Percentiles rank a stretch among this genome's conserved stretches.
Conservation (phyloP, 495 filamentous ascomycete genomes). For the Chaetomium fimeti region DNA sequence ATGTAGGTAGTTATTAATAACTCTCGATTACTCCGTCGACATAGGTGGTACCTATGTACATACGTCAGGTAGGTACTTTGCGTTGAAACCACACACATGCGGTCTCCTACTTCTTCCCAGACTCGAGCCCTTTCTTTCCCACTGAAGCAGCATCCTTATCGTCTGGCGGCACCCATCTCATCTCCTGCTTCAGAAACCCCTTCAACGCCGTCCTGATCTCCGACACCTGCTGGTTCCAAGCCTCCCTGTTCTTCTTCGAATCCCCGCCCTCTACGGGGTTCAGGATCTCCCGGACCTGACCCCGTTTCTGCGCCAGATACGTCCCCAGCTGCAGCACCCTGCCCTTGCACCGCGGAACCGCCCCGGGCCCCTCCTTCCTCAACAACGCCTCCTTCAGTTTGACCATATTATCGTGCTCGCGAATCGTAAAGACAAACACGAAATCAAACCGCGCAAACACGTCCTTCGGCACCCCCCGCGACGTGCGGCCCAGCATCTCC, state of each 20-base stretch:
- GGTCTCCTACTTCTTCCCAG: not conserved
- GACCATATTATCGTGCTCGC: slow-evolving; percentile 32
- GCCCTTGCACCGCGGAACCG: slow-evolving; percentile 17
- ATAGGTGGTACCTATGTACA: no score
- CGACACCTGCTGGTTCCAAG: slow-evolving; percentile 25
- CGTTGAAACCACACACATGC: no score
- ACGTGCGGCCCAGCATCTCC: not conserved
- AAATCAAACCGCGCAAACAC: slow-evolving; percentile 28
- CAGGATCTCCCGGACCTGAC: slow-evolving; percentile 10
- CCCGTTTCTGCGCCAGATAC: slow-evolving; percentile 13
- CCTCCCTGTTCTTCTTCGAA: not conserved
- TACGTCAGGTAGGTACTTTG: no score
- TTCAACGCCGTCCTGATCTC: slow-evolving; percentile 31
- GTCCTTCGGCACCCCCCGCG: slow-evolving; percentile 20
- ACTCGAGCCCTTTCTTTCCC: not conserved
- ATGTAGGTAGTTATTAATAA: no score
- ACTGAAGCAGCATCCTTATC: not conserved
- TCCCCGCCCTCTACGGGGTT: slow-evolving; percentile 2
- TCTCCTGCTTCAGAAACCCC: slow-evolving; percentile 28
- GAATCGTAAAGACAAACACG: slow-evolving; percentile 29
- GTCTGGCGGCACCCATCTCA: slow-evolving; percentile 32
- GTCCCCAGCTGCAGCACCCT: slow-evolving; percentile 31
- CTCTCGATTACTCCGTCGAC: no score
- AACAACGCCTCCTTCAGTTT: slow-evolving; percentile 26
- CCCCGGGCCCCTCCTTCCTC: not conserved